A percentile compares a stretch with the other conserved stretches of the same genome.
phyloP scores from a whole-genome alignment of 345 rosid genomes.

The Punica granatum region DNA sequence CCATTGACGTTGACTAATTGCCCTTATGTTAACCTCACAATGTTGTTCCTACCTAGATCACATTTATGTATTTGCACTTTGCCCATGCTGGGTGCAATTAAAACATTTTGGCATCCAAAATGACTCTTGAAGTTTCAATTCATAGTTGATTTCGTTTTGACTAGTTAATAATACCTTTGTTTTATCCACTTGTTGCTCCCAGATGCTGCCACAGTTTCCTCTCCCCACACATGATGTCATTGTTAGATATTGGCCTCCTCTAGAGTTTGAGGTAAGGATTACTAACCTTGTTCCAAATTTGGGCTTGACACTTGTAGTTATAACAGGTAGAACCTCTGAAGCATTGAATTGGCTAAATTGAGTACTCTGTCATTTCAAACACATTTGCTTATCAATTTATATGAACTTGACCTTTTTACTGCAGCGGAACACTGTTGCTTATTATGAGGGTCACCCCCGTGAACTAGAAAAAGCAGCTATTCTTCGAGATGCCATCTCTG shows the following conservation, averaged over 20 bases:
- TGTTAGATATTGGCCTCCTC: conserved; percentile 79
- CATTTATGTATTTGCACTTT: neutral
- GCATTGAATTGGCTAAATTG: neutral
- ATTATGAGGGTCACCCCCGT: conserved; percentile 65
- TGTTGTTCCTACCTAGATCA: neutral
- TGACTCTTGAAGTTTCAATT: conserved; percentile 1
- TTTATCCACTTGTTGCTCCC: conserved; percentile 14
- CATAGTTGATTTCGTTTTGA: neutral
- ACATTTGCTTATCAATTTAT: conserved; percentile 7
- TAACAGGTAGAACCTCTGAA: neutral
- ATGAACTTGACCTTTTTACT: conserved; percentile 23
- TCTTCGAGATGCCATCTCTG: conserved; percentile 84
- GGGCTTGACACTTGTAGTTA: neutral
- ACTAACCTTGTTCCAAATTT: neutral
- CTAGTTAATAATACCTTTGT: neutral
- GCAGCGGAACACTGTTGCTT: conserved; percentile 93
- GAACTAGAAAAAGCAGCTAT: conserved; percentile 62
- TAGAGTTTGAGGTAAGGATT: conserved; percentile 67
- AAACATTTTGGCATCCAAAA: neutral
- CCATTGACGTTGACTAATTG: neutral
- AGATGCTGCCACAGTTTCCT: conserved; percentile 94
- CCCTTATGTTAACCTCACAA: neutral
- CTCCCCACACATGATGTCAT: conserved; percentile 92
- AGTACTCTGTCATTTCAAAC: neutral
- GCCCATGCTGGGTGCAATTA: neutral